Evolutionary conservation across 495 filamentous ascomycete genomes (phyloP).

Genomic region (Penicillium flavigenum): DNA sequence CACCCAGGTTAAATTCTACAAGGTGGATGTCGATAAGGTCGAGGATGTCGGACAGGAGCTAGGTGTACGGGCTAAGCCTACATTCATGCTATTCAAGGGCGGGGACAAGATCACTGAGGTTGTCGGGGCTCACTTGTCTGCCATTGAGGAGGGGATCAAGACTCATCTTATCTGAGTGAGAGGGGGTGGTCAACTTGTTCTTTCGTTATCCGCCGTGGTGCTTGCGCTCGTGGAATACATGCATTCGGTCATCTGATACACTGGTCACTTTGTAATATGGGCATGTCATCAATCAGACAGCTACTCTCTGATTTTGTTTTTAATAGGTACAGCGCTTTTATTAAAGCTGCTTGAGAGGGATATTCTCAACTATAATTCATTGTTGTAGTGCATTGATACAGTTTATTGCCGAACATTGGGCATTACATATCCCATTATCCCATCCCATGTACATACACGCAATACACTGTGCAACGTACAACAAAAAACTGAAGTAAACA

Average conservation of each 20-base stretch:
- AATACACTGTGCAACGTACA: not conserved
- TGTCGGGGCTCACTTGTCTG: constrained; percentile 66
- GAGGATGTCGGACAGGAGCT: constrained; percentile 72
- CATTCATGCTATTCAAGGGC: constrained; percentile 75
- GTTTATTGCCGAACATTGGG: not conserved
- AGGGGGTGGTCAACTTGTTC: not conserved
- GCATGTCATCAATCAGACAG: not conserved
- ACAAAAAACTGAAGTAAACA: not conserved
- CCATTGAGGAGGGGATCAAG: constrained; percentile 17
- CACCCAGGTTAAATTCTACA: constrained; percentile 67
- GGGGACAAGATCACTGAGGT: constrained; percentile 63
- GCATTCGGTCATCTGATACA: not conserved
- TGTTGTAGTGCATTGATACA: not conserved
- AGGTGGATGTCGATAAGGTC: constrained; percentile 81
- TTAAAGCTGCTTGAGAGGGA: not conserved
- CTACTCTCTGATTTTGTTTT: not conserved
- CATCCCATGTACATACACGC: not conserved
- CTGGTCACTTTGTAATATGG: not conserved
- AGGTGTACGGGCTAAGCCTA: constrained; percentile 84
- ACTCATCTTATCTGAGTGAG: constrained; percentile 1
- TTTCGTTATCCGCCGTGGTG: not conserved
- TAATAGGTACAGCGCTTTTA: not conserved
- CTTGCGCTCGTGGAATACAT: not conserved
- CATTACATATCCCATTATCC: not conserved
- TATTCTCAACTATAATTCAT: not conserved